Evolutionary conservation across 306 rosid species (phyloP), one percentile per base, ranked within the genome.

Genomic region (Potentilla sterilis): DNA sequence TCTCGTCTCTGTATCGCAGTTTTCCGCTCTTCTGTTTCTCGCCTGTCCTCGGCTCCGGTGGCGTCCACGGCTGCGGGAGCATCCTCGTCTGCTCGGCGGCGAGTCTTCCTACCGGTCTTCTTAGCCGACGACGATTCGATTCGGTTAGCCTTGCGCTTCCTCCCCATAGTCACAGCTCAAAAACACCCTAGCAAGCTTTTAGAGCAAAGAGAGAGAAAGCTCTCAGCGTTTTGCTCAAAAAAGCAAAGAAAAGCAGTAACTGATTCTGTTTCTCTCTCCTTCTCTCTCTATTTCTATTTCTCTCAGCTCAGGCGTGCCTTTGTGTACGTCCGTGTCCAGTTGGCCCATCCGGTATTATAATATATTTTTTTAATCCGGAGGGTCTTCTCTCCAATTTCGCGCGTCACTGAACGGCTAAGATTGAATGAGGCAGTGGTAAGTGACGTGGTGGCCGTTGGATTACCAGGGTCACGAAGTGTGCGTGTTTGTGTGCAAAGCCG

Each of bases 151-250:
- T 14, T 70, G 44, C 82, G 73, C 55, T 83, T 86, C 79, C 34
- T 83, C 70, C 84, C 86, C 89, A 86, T 86, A 10, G 28, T 41
- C 5, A 3, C 66, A 21, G n/a, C 5, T 40, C 66, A 4, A 6
- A 43, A 28, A 28, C 51, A 51, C 52, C 47, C 67, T 58, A 44
- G 32, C 48, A 55, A 43, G 47, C 47, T 43, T 37, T 37, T 7
- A 9, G 12, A 43, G 47, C 47, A 43, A 43, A 43, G 47, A 18
- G 28, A n/a, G 24, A 54, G 59, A 54, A 21, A 54, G 24, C 19
- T 7, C 22, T 54, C 11, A 19, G 28, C 11, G 19, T 19, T 54
- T 43, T 1, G 47, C 47, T 43, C 52, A 47, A 47, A 19, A 13
- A 13, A 47, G 19, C 52, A 47, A 47, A 13, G 52, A 47, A 47